Percentiles rank a stretch among this genome's conserved stretches.
Conservation (phyloP, 306 rosid genomes). For the Quercus variabilis region DNA sequence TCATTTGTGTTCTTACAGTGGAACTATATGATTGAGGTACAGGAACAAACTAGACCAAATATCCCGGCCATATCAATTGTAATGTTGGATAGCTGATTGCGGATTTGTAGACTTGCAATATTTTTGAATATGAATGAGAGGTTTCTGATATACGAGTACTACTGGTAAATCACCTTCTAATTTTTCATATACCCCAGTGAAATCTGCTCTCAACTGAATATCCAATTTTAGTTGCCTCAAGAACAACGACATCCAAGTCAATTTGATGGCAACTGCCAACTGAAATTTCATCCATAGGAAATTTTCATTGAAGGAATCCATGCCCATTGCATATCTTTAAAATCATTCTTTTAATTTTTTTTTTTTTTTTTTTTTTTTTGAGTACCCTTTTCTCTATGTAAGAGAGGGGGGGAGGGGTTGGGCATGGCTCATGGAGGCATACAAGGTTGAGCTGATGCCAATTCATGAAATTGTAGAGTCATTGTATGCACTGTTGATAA, state of each 20-base stretch:
- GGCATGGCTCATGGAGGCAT: no score
- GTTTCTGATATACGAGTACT: neutral
- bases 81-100: neutral
- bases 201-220: neutral
- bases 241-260: neutral
- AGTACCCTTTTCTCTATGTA: no score
- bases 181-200: neutral
- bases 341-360: no score
- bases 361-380: accelerated
- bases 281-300: neutral
- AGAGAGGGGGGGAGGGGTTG: no score
- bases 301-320: neutral
- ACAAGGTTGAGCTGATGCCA: no score
- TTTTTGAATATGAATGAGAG: neutral
- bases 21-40: neutral
- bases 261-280: neutral
- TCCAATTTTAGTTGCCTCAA: neutral
- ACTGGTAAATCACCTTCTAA: neutral
- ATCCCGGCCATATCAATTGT: neutral
- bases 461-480: no score
- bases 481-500: neutral
- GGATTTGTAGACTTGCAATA: slow-evolving; percentile 15
- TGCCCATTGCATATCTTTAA: neutral
- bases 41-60: neutral
- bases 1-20: neutral